Percentiles rank a stretch among this genome's conserved stretches.
Conservation (phyloP, 257 asterid genomes). For the Jacaranda copaia region DNA sequence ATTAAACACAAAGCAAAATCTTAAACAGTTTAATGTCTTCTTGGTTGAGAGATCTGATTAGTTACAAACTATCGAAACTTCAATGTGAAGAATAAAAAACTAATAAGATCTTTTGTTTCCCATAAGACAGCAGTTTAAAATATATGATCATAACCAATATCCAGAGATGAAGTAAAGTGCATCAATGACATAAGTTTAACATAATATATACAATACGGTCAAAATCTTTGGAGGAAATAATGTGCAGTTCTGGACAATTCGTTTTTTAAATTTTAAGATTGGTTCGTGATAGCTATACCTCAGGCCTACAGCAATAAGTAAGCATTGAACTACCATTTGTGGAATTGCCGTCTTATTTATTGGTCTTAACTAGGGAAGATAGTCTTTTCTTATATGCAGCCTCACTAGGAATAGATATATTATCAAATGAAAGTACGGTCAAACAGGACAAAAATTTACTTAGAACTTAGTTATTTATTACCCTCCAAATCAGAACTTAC, state of each 20-base stretch:
- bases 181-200: conserved; percentile 1
- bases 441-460: conserved; percentile 14
- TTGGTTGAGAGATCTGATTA: conserved; percentile 1
- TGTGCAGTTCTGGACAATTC: conserved; percentile 12
- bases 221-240: not conserved
- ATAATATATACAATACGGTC: not conserved
- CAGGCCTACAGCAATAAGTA: not conserved
- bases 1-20: not conserved
- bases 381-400: not conserved
- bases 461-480: conserved; percentile 44
- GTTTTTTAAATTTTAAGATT: not conserved
- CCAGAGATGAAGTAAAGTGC: not conserved
- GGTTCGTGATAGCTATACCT: not conserved
- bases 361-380: not conserved
- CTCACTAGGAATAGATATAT: conserved; percentile 7
- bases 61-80: not conserved
- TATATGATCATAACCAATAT: not conserved
- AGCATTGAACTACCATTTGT: not conserved
- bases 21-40: not conserved
- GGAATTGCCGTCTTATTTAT: not conserved
- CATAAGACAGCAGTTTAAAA: not conserved
- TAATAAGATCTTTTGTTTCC: too few relatives aligned
- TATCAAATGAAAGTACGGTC: not conserved
- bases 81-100: too few relatives aligned
- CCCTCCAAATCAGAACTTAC: conserved; percentile 55